Conservation (phyloP, 139 green algal species). For the Chlamydomonas sp. region DNA sequence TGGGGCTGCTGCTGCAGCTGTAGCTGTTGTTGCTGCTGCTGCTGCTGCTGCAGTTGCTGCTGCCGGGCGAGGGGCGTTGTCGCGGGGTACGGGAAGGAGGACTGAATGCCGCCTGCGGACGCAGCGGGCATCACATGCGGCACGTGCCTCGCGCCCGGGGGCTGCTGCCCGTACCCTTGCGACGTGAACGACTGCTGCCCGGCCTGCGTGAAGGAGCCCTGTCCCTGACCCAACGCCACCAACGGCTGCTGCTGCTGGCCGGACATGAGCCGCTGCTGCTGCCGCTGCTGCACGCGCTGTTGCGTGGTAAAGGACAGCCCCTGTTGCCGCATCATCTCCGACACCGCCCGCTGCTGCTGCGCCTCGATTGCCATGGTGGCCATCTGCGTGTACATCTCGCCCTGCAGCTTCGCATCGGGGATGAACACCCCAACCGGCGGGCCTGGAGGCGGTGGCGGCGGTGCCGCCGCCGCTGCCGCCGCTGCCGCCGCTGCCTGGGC, state of each 20-base stretch:
- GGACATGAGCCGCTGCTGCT: neutral
- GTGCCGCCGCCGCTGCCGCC: neutral
- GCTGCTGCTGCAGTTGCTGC: neutral
- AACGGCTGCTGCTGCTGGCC: neutral
- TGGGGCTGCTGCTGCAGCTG: neutral
- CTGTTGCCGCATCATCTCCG: neutral
- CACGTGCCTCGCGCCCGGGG: neutral
- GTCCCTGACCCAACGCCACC: neutral
- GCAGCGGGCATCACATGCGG: neutral
- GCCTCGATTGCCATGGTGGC: neutral
- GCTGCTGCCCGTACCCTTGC: neutral
- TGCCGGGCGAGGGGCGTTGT: neutral
- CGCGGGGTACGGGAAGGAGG: neutral
- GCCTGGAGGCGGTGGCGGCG: neutral
- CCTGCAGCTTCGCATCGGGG: neutral
- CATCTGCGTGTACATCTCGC: neutral
- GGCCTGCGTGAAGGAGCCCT: neutral
- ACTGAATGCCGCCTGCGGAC: neutral
- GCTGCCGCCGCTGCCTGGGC: neutral
- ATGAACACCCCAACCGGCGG: neutral
- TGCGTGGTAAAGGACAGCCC: neutral
- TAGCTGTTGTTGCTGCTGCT: neutral
- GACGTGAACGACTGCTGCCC: neutral
- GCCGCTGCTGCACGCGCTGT: neutral
- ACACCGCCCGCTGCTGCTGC: neutral